Percentiles rank a stretch among this genome's conserved stretches.
Evolutionary conservation across 129 eudicot genomes (phyloP).

Genomic region (Saussurea involucrata): DNA sequence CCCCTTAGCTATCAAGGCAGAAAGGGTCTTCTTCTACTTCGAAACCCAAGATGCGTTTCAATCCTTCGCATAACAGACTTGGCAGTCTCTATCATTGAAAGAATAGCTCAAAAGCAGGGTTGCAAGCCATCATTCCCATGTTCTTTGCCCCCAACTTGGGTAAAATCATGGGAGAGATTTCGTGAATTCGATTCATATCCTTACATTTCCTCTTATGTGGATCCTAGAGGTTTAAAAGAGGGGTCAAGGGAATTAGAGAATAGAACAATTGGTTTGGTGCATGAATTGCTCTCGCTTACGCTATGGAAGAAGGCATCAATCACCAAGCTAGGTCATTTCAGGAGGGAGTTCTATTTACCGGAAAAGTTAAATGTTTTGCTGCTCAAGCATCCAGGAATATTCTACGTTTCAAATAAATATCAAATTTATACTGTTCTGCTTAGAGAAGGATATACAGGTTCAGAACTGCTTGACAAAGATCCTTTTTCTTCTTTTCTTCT

Average conservation of each 20-base stretch:
- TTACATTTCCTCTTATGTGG: slow-evolving; percentile 75
- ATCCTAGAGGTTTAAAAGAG: slow-evolving; percentile 36
- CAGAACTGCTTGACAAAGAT: slow-evolving; percentile 72
- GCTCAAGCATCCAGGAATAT: slow-evolving; percentile 86
- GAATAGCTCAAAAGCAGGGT: slow-evolving; percentile 38
- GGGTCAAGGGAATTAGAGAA: slow-evolving; percentile 71
- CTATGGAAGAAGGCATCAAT: too few relatives aligned
- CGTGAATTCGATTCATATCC: slow-evolving; percentile 72
- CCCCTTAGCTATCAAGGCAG: too few relatives aligned
- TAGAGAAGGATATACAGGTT: slow-evolving; percentile 70
- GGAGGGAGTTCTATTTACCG: too few relatives aligned
- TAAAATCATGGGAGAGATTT: slow-evolving; percentile 75
- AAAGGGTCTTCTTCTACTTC: too few relatives aligned
- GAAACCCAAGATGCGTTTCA: too few relatives aligned
- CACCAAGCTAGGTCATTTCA: too few relatives aligned
- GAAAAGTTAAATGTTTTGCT: slow-evolving; percentile 69
- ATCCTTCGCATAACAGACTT: too few relatives aligned
- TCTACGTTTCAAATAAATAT: slow-evolving; percentile 79
- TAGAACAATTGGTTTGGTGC: slow-evolving; percentile 66
- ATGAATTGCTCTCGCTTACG: too few relatives aligned
- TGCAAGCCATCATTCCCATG: slow-evolving; percentile 60
- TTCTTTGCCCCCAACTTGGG: slow-evolving; percentile 70
- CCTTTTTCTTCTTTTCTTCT: too few relatives aligned
- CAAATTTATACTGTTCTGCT: slow-evolving; percentile 73
- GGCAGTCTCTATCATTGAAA: slow-evolving; percentile 74